A percentile compares a stretch with the other conserved stretches of the same genome.
Conservation (phyloP, 2,329 filamentous ascomycete genomes). For the Trichoderma harzianum region DNA sequence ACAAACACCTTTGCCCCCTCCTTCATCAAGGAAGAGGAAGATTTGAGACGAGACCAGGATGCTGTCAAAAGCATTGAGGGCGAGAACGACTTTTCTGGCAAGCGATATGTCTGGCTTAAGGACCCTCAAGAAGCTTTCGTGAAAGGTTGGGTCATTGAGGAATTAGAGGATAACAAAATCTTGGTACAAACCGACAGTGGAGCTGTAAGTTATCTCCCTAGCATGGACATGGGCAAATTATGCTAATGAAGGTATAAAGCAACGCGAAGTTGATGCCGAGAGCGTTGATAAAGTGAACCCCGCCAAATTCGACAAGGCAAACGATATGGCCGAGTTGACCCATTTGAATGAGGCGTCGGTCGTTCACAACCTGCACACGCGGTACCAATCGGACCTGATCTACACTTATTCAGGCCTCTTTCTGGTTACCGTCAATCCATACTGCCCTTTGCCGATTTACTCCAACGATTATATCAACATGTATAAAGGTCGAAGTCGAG, state of each 20-base stretch:
- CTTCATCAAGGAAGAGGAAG: constrained; percentile 91
- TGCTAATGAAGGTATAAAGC: constrained; percentile 46
- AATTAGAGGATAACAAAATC: constrained; percentile 65
- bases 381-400: constrained; percentile 94
- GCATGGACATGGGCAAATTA: too few species aligned
- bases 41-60: constrained; percentile 58
- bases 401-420: constrained; percentile 98
- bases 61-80: constrained; percentile 76
- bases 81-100: constrained; percentile 98
- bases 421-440: constrained; percentile 94
- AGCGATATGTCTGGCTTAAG: constrained; percentile 95
- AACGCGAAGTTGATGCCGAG: constrained; percentile 82
- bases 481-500: constrained; percentile 87
- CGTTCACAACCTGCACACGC: constrained; percentile 91
- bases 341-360: constrained; percentile 97
- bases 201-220: constrained; percentile 54
- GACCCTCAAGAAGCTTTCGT: constrained; percentile 86
- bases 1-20: constrained; percentile 90
- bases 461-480: constrained; percentile 96
- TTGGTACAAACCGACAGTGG: constrained; percentile 93
- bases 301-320: constrained; percentile 98
- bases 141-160: constrained; percentile 86
- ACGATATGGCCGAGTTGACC: constrained; percentile 98
- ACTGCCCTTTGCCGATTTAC: constrained; percentile 92
- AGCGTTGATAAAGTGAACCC: constrained; percentile 98